Conservation (phyloP, 768 basidiomycete species). For the Tephrocybe sp. region DNA sequence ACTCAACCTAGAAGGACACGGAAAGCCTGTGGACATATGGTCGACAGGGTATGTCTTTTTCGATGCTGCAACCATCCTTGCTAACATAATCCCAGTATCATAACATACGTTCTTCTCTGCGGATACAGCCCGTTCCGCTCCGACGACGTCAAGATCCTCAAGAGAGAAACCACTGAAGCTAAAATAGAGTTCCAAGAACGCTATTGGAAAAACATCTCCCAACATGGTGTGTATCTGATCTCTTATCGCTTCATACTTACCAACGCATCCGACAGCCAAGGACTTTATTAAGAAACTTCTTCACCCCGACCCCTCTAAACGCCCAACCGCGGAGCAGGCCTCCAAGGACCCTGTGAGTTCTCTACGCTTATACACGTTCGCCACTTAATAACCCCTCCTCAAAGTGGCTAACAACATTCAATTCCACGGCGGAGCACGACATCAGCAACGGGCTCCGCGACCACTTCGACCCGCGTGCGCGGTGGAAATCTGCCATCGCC, state of each 20-base stretch:
- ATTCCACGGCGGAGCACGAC: constrained; percentile 71
- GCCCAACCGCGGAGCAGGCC: constrained; percentile 77
- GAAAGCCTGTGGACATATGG: constrained; percentile 95
- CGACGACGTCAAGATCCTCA: constrained; percentile 71
- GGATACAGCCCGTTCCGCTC: constrained; percentile 95
- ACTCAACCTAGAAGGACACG: constrained; percentile 77
- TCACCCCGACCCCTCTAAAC: constrained; percentile 64
- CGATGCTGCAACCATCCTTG: too few species aligned
- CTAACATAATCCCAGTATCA: constrained; percentile 58
- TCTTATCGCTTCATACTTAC: background rate
- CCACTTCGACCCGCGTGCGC: constrained; percentile 75
- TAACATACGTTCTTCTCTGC: constrained; percentile 92
- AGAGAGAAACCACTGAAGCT: constrained; percentile 82
- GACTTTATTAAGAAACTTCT: constrained; percentile 75
- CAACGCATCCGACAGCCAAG: constrained; percentile 58
- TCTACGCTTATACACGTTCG: background rate
- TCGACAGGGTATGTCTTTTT: constrained; percentile 75
- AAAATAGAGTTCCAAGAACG: constrained; percentile 89
- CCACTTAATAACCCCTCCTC: background rate
- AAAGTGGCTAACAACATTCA: constrained; percentile 75
- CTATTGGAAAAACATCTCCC: constrained; percentile 91
- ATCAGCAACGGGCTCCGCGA: constrained; percentile 72
- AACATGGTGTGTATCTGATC: constrained; percentile 50
- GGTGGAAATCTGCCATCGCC: constrained; percentile 73
- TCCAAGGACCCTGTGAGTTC: constrained; percentile 59